Percentiles rank a stretch among this genome's conserved stretches.
Evolutionary conservation across 495 filamentous ascomycete species (phyloP).

Genomic region (Neurospora intermedia): DNA sequence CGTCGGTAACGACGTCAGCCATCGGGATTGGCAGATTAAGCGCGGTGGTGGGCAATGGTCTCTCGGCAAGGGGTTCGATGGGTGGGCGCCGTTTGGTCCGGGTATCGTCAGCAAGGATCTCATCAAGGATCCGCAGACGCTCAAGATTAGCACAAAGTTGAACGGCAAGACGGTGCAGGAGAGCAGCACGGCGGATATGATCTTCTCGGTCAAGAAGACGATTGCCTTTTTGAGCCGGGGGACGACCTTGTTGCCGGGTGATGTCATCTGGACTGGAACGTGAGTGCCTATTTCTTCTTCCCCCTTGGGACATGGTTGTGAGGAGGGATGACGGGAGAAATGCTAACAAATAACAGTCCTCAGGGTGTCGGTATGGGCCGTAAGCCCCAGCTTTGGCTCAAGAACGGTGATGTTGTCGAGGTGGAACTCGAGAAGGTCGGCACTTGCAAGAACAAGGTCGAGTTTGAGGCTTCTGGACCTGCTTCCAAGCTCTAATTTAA

Average conservation of each 20-base stretch:
- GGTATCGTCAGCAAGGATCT: constrained; percentile 60
- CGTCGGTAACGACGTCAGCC: constrained; percentile 74
- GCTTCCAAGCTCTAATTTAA: constrained; percentile 40
- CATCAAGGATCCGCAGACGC: constrained; percentile 57
- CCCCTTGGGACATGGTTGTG: no score
- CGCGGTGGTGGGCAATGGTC: constrained; percentile 73
- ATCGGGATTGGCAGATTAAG: constrained; percentile 75
- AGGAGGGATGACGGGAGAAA: no score
- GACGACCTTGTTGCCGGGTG: constrained; percentile 67
- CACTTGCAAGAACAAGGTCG: constrained; percentile 60
- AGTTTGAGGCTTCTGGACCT: constrained; percentile 40
- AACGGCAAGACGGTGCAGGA: constrained; percentile 68
- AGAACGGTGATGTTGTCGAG: constrained; percentile 70
- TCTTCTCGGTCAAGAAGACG: constrained; percentile 65
- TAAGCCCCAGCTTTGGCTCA: constrained; percentile 64
- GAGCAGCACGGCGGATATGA: constrained; percentile 68
- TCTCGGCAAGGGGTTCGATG: constrained; percentile 77
- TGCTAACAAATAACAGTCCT: constrained; percentile 34
- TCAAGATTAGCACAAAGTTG: constrained; percentile 56
- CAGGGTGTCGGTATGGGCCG: constrained; percentile 71
- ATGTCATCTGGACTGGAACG: constrained; percentile 81
- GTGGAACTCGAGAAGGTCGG: constrained; percentile 64
- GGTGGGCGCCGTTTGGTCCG: constrained; percentile 80
- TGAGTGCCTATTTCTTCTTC: constrained; percentile 30
- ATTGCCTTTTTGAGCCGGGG: constrained; percentile 68